These are phyloP conservation scores for Haplosporangium sp. DNA, from an alignment of 371 early-diverging fungal genomes.

Conservation along the genomic window DNA sequence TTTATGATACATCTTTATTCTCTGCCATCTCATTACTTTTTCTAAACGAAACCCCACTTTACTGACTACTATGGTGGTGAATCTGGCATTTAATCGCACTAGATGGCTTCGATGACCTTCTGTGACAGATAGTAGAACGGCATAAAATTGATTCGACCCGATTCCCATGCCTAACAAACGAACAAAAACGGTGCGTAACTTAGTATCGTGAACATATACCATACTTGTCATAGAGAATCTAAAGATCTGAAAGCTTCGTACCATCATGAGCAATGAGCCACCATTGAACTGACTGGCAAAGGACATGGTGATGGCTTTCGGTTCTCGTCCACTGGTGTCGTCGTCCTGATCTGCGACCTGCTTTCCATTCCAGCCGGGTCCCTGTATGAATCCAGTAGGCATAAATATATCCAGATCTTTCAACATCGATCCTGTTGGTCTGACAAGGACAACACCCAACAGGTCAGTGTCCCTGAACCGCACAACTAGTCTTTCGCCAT, in stretches of 20 bases:
- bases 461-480: conserved; percentile 38
- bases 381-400: conserved; percentile 38
- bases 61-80: no score
- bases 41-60: no score
- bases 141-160: conserved; percentile 38
- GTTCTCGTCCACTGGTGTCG: conserved; percentile 10
- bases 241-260: conserved; percentile 7
- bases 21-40: no score
- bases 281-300: conserved; percentile 21
- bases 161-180: conserved; percentile 42
- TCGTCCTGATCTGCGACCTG: conserved; percentile 16
- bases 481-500: conserved; percentile 41
- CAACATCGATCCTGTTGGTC: conserved; percentile 27
- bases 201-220: neutral
- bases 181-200: neutral
- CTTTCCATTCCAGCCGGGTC: conserved; percentile 33
- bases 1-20: no score
- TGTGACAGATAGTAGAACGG: conserved; percentile 34
- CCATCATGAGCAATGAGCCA: conserved; percentile 29
- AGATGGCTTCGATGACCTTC: conserved; percentile 9
- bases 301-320: conserved; percentile 33
- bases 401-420: conserved; percentile 40
- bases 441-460: conserved; percentile 36
- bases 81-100: neutral
- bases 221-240: neutral